A percentile compares a stretch with the other conserved stretches of the same genome.
Evolutionary conservation across 2,329 filamentous ascomycete species (phyloP).

Genomic region (Fusarium metavorans): DNA sequence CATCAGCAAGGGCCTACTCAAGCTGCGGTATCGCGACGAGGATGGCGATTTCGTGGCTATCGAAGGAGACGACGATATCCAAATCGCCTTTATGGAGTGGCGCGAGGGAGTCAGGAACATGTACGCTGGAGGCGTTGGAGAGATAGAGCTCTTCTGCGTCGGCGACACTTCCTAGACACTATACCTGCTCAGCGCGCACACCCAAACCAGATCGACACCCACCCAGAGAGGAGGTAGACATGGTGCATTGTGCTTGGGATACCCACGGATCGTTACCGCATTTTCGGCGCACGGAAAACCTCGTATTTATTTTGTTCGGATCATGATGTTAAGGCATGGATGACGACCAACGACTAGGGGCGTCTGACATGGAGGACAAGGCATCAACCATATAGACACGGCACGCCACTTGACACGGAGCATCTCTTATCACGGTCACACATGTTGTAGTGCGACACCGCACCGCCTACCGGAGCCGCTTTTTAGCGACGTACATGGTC

Average conservation of each 20-base stretch:
- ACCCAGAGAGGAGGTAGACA: constrained; percentile 29
- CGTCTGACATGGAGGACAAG: constrained; percentile 37
- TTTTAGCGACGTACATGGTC: constrained; percentile 16
- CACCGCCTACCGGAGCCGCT: constrained; percentile 32
- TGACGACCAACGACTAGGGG: constrained; percentile 41
- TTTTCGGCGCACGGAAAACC: constrained; percentile 48
- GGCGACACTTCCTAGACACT: constrained; percentile 56
- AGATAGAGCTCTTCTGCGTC: constrained; percentile 89
- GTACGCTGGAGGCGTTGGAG: constrained; percentile 79
- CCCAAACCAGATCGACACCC: constrained; percentile 12
- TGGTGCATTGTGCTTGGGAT: constrained; percentile 45
- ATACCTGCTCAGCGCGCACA: constrained; percentile 1
- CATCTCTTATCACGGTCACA: constrained; percentile 31
- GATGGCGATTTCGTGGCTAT: constrained; percentile 95
- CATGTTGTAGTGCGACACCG: constrained; percentile 24
- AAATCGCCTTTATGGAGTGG: constrained; percentile 96
- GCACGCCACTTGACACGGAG: constrained; percentile 42
- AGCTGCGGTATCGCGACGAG: constrained; percentile 90
- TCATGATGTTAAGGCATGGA: constrained; percentile 39
- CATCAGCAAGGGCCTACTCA: constrained; percentile 84
- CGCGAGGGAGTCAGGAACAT: constrained; percentile 73
- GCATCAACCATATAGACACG: constrained; percentile 49
- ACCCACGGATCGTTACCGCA: constrained; percentile 48
- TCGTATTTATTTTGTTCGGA: constrained; percentile 43
- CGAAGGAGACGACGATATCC: constrained; percentile 94